Percentiles rank a stretch among this genome's conserved stretches.
phyloP scores from a whole-genome alignment of 331 rosid species.

The Acacia concinna region DNA sequence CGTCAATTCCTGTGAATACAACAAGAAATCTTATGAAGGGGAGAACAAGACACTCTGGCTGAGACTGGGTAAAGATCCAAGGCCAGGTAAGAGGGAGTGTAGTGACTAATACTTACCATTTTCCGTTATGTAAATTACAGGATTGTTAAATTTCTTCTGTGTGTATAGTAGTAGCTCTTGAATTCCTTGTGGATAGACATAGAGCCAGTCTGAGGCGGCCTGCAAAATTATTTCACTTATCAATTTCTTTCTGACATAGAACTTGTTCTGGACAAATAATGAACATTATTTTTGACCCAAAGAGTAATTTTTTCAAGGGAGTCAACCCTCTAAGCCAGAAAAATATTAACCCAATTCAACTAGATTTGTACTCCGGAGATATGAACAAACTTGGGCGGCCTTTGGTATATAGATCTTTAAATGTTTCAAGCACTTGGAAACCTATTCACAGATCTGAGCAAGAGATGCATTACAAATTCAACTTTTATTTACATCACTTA shows the following conservation, averaged over 20 bases:
- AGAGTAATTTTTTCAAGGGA: background rate
- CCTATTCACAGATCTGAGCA: too few species aligned
- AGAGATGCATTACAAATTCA: too few species aligned
- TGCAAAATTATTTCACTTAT: constrained; percentile 19
- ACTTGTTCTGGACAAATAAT: background rate
- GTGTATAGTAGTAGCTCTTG: constrained; percentile 39
- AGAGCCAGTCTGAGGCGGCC: constrained; percentile 43
- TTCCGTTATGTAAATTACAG: constrained; percentile 48
- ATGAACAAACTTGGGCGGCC: background rate
- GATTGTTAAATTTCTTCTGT: constrained; percentile 40
- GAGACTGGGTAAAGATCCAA: background rate
- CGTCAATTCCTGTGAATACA: constrained; percentile 41
- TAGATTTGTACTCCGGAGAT: background rate
- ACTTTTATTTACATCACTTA: background rate
- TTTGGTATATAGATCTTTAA: background rate
- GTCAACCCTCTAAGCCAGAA: background rate
- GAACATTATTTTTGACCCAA: background rate
- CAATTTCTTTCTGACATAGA: constrained; percentile 1
- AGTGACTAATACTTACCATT: constrained; percentile 38
- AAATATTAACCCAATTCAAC: background rate
- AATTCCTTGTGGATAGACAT: constrained; percentile 49
- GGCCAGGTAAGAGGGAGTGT: background rate
- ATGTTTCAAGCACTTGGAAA: background rate
- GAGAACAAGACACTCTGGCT: background rate
- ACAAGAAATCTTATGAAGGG: background rate